Percentiles rank a stretch among this genome's conserved stretches.
Evolutionary conservation across 768 basidiomycete species (phyloP).

Genomic region (Suillus occidentalis): DNA sequence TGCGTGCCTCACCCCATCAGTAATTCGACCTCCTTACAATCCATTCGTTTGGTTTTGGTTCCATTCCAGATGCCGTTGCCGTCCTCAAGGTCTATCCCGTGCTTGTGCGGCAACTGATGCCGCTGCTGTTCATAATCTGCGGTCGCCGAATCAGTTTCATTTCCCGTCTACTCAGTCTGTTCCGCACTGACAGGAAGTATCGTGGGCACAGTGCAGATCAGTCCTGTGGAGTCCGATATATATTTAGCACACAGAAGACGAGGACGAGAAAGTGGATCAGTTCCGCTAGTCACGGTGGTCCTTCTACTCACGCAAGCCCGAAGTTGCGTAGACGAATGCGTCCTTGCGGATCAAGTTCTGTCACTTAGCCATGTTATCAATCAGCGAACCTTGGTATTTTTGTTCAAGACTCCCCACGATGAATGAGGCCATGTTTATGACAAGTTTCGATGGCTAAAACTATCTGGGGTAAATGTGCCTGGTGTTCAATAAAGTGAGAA

Average conservation of each 20-base stretch:
- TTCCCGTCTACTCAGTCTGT: conserved; percentile 9
- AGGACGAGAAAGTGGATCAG: conserved; percentile 12
- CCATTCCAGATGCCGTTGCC: conserved; percentile 62
- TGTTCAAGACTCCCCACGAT: conserved; percentile 65
- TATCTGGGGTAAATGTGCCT: conserved; percentile 60
- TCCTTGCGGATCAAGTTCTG: conserved; percentile 91
- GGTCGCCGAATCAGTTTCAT: conserved; percentile 16
- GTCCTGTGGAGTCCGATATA: conserved; percentile 49
- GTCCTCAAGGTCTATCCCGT: conserved; percentile 93
- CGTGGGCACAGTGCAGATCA: conserved; percentile 96
- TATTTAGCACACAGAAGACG: conserved; percentile 19
- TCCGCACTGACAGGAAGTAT: conserved; percentile 71
- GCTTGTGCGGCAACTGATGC: conserved; percentile 86
- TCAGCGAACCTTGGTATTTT: conserved; percentile 25
- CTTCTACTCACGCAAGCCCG: conserved; percentile 80
- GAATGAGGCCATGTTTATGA: conserved; percentile 94
- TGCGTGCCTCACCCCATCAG: conserved; percentile 59
- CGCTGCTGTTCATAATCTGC: conserved; percentile 93
- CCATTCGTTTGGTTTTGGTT: conserved; percentile 74
- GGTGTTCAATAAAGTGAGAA: conserved; percentile 21
- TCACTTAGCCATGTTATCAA: conserved; percentile 24
- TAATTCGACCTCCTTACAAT: conserved; percentile 77
- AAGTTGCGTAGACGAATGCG: conserved; percentile 96
- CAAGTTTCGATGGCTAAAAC: conserved; percentile 90
- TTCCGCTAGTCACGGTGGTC: conserved; percentile 27